These are phyloP conservation scores for Backusella circina DNA, from an alignment of 192 early-diverging fungal species.

Conservation along the genomic window DNA sequence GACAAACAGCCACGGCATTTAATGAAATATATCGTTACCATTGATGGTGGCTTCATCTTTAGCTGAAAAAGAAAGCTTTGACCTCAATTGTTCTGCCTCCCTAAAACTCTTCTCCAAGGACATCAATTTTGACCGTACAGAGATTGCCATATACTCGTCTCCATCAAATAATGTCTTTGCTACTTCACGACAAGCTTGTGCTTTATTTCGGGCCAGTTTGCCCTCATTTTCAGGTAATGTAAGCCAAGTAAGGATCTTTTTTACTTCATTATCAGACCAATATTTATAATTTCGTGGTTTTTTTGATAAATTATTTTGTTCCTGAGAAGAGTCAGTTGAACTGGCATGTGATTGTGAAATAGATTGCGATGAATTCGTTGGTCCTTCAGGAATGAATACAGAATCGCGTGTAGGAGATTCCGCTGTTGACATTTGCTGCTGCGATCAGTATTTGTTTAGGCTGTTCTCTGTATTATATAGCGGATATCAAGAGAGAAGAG, in stretches of 20 bases:
- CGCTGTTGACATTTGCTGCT: neutral
- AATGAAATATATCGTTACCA: neutral
- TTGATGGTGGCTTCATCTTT: neutral
- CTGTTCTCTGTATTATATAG: neutral
- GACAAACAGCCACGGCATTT: neutral
- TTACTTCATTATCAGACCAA: constrained; percentile 4
- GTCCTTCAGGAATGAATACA: neutral
- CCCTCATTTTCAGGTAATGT: neutral
- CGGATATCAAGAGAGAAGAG: neutral
- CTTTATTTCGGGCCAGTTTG: constrained; percentile 3
- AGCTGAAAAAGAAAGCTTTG: neutral
- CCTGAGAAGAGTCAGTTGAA: neutral
- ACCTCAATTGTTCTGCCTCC: neutral
- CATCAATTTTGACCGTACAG: neutral
- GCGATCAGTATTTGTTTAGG: neutral
- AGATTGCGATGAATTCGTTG: neutral
- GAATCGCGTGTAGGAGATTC: neutral
- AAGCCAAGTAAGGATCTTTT: neutral
- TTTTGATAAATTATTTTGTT: constrained; percentile 2
- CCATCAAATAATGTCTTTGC: neutral
- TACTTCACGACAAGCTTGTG: constrained; percentile 1
- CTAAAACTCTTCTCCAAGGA: constrained; percentile 3
- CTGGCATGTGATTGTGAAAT: neutral
- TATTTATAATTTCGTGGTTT: constrained; percentile 6
- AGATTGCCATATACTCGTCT: constrained; percentile 6